Evolutionary conservation across 2,329 filamentous ascomycete genomes (phyloP).

Genomic region (Emmonsiellopsis sp.): DNA sequence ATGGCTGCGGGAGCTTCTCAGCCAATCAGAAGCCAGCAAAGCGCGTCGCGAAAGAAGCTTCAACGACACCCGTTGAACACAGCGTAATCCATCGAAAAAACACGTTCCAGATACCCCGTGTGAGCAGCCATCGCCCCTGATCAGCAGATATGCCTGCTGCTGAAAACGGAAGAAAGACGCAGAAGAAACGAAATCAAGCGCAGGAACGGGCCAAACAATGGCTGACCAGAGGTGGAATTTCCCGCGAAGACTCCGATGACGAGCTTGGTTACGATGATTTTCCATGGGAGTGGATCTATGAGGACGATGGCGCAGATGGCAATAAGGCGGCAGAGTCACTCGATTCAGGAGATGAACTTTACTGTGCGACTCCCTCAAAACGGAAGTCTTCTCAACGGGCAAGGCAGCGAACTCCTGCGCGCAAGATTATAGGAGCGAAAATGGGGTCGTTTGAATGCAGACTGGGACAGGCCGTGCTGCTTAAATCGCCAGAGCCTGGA

Average conservation of each 20-base stretch:
- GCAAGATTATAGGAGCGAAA: slow-evolving; percentile 64
- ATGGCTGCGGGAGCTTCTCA: neutral
- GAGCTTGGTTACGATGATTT: slow-evolving; percentile 66
- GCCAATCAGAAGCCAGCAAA: slow-evolving; percentile 1
- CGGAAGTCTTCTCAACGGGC: slow-evolving; percentile 12
- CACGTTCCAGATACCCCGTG: neutral
- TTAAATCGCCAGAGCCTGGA: slow-evolving; percentile 78
- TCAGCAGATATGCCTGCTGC: slow-evolving; percentile 17
- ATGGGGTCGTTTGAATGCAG: slow-evolving; percentile 73
- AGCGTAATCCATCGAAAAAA: neutral
- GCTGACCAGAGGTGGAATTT: slow-evolving; percentile 52
- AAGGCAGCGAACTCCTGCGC: slow-evolving; percentile 17
- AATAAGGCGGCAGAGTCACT: slow-evolving; percentile 10
- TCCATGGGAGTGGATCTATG: slow-evolving; percentile 75
- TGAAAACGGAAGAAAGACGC: slow-evolving; percentile 5
- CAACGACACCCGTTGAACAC: neutral
- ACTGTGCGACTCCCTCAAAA: slow-evolving; percentile 2
- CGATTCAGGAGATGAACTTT: slow-evolving; percentile 8
- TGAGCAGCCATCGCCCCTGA: neutral
- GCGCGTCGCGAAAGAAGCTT: neutral
- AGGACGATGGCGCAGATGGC: slow-evolving; percentile 18
- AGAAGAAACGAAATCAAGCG: slow-evolving; percentile 12
- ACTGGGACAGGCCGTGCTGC: slow-evolving; percentile 72
- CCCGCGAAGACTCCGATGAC: slow-evolving; percentile 76
- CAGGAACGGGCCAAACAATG: slow-evolving; percentile 35